Evolutionary conservation across 2,329 filamentous ascomycete species (phyloP), one percentile per base, ranked within the genome.

Genomic region (Calycina marina): DNA sequence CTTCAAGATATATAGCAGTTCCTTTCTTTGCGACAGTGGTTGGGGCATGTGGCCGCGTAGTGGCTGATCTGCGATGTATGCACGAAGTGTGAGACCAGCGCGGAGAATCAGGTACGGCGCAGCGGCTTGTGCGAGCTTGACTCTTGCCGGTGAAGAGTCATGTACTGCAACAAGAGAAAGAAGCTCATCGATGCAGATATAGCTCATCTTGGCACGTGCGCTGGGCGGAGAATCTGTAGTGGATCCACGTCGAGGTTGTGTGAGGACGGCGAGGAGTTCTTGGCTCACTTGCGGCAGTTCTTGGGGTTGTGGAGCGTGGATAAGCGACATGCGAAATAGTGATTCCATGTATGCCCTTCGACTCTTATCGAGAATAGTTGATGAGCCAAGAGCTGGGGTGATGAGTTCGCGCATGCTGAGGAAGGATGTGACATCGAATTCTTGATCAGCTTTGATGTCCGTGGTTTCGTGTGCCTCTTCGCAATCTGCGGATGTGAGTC

Each of bases 31-130:
- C 6, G 73, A 77, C 4, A 83, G 62, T 1, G 88, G 88, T 52
- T 90, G 82, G 4, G 90, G 90, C 74, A 92, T 90, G 30, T 76
- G 69, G 0, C 90, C 86, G 10, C 90, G 69, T 13, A 98, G 62
- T 1, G 88, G 86, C 50, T 94, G 88, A 53, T 98, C 90, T 4
- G 85, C 81, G 28, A 92, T 76, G 51, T 93, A 96, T 1, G 77
- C 66, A 35, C 83, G 76, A n/a, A 96, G 58, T 0, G 82, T 76
- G 11, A 93, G 62, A 0, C 81, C 84, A 9, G 80, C 74, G 3
- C 90, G 75, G 2, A 93, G 61, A 27, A 96, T 77, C 3, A 96
- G 65, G 47, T 83, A 88, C 0, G 84, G 84, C 0, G 82, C 77
- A 1, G 77, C 72, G 3, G 78, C 78, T 49, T 74, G 69, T 0